Percentiles rank a stretch among this genome's conserved stretches.
phyloP scores from a whole-genome alignment of 2,329 filamentous ascomycete genomes.

The Monosporascus sp. region DNA sequence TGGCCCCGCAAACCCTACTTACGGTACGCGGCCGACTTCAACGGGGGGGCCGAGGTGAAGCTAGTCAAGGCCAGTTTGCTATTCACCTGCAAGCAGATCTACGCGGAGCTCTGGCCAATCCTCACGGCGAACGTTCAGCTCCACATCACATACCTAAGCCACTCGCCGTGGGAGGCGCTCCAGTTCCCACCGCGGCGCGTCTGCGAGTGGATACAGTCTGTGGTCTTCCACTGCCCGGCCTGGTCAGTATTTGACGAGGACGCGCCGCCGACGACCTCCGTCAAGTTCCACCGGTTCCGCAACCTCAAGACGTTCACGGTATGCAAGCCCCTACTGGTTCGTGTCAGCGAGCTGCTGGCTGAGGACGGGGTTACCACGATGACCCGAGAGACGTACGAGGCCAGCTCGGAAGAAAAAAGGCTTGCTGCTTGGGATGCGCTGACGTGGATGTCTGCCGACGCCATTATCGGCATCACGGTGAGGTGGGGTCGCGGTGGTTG shows the following conservation, averaged over 20 bases:
- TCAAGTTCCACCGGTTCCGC: neutral
- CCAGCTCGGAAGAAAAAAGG: neutral
- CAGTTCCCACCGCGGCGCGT: neutral
- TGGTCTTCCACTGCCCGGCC: neutral
- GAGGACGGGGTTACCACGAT: neutral
- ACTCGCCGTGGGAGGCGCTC: neutral
- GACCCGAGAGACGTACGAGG: neutral
- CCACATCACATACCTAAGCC: neutral
- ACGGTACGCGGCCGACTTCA: neutral
- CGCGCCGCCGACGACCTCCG: neutral
- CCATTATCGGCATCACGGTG: neutral
- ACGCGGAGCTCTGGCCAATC: neutral
- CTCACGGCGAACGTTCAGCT: neutral
- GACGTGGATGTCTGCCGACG: neutral
- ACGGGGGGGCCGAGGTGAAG: neutral
- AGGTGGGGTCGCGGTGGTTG: neutral
- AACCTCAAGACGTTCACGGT: neutral
- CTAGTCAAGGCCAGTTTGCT: neutral
- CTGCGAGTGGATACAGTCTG: neutral
- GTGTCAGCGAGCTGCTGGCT: neutral
- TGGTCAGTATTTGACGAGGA: neutral
- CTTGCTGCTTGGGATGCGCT: neutral
- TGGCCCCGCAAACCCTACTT: neutral
- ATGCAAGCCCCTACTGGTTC: neutral
- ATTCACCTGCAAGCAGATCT: neutral